Evolutionary conservation across 2,329 filamentous ascomycete species (phyloP).

Genomic region (Metarhizium guizhouense): DNA sequence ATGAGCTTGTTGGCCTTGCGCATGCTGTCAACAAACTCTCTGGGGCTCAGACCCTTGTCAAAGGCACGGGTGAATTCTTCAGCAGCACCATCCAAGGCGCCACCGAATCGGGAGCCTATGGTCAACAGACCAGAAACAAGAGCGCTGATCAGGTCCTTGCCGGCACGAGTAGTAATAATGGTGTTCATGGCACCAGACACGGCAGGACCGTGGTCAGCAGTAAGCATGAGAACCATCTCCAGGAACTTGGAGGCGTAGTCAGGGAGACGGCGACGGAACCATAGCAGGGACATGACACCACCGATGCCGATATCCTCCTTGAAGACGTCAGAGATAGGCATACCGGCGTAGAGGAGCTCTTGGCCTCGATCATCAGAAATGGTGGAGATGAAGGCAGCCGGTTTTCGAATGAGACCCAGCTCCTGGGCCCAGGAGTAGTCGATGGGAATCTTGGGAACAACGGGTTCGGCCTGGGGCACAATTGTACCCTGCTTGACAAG

Average conservation of each 20-base stretch:
- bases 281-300: slow-evolving; percentile 98
- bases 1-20: slow-evolving; percentile 99
- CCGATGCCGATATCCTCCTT: slow-evolving; percentile 97
- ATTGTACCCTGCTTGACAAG: slow-evolving; percentile 80
- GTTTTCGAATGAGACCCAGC: slow-evolving; percentile 98
- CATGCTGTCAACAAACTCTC: slow-evolving; percentile 98
- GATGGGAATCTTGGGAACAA: slow-evolving; percentile 97
- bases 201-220: slow-evolving; percentile 95
- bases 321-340: slow-evolving; percentile 99
- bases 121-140: slow-evolving; percentile 95
- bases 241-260: slow-evolving; percentile 97
- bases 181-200: slow-evolving; percentile 99
- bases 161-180: slow-evolving; percentile 98
- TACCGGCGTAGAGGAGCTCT: slow-evolving; percentile 95
- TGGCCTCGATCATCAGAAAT: slow-evolving; percentile 99
- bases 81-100: slow-evolving; percentile 92
- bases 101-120: slow-evolving; percentile 96
- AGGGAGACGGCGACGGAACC: slow-evolving; percentile 97
- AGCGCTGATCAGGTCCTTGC: slow-evolving; percentile 95
- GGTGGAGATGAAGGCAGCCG: slow-evolving; percentile 98
- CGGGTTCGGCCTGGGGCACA: slow-evolving; percentile 77
- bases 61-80: slow-evolving; percentile 98
- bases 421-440: slow-evolving; percentile 99
- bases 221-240: slow-evolving; percentile 99
- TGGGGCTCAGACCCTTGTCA: slow-evolving; percentile 94